A percentile compares a stretch with the other conserved stretches of the same genome.
These are phyloP conservation scores for Hypoxylon sp. DNA, from an alignment of 2,329 filamentous ascomycete species.

Conservation along the genomic window DNA sequence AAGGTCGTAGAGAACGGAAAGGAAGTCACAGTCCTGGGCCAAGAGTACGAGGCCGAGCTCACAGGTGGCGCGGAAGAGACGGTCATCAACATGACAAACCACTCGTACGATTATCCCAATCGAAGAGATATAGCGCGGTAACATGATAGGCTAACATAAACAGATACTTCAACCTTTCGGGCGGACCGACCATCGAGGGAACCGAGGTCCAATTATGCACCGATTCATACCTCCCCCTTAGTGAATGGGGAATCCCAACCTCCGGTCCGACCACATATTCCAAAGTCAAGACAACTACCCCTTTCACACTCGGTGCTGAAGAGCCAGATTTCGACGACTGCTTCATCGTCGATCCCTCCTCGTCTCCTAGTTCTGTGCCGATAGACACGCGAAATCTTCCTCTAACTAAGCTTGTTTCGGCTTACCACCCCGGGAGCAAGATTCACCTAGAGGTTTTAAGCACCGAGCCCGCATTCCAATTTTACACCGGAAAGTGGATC, in stretches of 20 bases:
- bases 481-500: constrained; percentile 92
- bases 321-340: constrained; percentile 90
- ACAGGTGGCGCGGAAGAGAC: constrained; percentile 88
- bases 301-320: constrained; percentile 79
- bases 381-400: constrained; percentile 76
- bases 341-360: constrained; percentile 77
- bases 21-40: constrained; percentile 79
- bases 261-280: constrained; percentile 75
- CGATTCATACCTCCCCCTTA: constrained; percentile 79
- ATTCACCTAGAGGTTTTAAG: constrained; percentile 89
- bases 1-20: constrained; percentile 74
- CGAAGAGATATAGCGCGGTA: constrained; percentile 3
- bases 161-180: constrained; percentile 76
- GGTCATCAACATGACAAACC: constrained; percentile 93
- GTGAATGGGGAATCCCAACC: constrained; percentile 80
- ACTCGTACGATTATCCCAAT: constrained; percentile 73
- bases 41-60: constrained; percentile 92
- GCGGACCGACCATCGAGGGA: constrained; percentile 66
- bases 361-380: constrained; percentile 70
- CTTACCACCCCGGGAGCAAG: constrained; percentile 79
- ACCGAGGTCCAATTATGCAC: constrained; percentile 77
- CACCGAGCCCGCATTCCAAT: constrained; percentile 97
- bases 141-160: constrained; percentile 13
- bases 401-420: constrained; percentile 76
- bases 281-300: constrained; percentile 73